Evolutionary conservation across 2,329 filamentous ascomycete genomes (phyloP).

Genomic region (Pleurostoma richardsiae): DNA sequence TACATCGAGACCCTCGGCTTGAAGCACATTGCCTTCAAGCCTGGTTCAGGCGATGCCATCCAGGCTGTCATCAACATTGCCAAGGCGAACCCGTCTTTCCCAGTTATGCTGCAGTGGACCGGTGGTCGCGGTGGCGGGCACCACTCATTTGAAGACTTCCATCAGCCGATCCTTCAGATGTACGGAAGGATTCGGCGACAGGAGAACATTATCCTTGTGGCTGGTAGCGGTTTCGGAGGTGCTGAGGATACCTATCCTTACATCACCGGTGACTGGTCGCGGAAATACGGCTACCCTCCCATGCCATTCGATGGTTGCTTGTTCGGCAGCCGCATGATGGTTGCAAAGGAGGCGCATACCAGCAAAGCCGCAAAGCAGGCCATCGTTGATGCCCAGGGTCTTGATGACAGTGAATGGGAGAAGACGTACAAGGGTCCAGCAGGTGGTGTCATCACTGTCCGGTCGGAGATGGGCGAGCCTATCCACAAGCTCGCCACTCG

Average conservation of each 20-base stretch:
- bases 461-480: conserved; percentile 98
- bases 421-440: conserved; percentile 88
- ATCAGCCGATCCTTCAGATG: conserved; percentile 86
- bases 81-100: conserved; percentile 88
- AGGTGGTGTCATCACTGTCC: conserved; percentile 91
- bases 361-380: conserved; percentile 84
- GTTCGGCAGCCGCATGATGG: conserved; percentile 92
- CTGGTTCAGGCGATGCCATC: conserved; percentile 82
- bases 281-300: conserved; percentile 76
- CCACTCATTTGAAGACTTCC: conserved; percentile 94
- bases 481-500: conserved; percentile 98
- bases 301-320: conserved; percentile 94
- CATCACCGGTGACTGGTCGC: conserved; percentile 84
- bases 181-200: conserved; percentile 82
- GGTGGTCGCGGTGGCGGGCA: conserved; percentile 90
- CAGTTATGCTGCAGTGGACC: conserved; percentile 92
- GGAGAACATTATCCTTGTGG: conserved; percentile 82
- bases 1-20: conserved; percentile 91
- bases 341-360: conserved; percentile 86
- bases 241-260: conserved; percentile 90
- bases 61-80: conserved; percentile 89
- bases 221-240: conserved; percentile 87
- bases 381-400: conserved; percentile 78
- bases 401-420: conserved; percentile 83
- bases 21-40: conserved; percentile 94